These are phyloP conservation scores for Ceratobasidium sp. DNA, from an alignment of 1,284 basidiomycete species.

Conservation along the genomic window DNA sequence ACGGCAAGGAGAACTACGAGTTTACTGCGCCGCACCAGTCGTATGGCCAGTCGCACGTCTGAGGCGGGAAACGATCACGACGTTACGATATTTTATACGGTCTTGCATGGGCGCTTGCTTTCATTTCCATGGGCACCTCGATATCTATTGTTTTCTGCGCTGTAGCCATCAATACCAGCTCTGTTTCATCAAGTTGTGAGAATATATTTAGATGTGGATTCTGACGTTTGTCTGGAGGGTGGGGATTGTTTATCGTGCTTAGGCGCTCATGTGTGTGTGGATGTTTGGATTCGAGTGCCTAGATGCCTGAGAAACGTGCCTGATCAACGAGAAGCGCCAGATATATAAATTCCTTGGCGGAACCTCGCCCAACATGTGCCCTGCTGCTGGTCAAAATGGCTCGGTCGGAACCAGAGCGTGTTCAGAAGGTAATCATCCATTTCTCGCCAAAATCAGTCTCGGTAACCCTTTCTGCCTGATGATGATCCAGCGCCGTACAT, in stretches of 20 bases:
- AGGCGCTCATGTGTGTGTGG: background rate
- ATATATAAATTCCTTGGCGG: too few relatives aligned
- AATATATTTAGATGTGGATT: background rate
- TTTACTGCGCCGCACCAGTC: slow-evolving; percentile 11
- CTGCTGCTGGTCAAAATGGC: too few relatives aligned
- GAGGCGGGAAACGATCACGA: background rate
- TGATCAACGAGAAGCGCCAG: too few relatives aligned
- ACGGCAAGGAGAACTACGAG: slow-evolving; percentile 17
- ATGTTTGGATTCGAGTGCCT: background rate
- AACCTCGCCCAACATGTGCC: too few relatives aligned
- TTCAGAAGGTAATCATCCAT: too few relatives aligned
- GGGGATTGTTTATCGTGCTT: too few relatives aligned
- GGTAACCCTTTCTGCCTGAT: too few relatives aligned
- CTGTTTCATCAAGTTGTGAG: background rate
- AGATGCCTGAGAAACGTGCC: too few relatives aligned
- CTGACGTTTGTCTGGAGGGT: background rate
- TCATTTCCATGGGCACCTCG: too few relatives aligned
- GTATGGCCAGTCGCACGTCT: slow-evolving; percentile 13
- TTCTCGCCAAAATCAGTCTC: too few relatives aligned
- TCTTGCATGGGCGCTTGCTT: background rate
- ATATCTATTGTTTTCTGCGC: background rate
- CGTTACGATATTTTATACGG: background rate
- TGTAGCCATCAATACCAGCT: background rate
- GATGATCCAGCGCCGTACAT: too few relatives aligned
- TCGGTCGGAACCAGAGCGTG: too few relatives aligned